Conservation (phyloP, 495 filamentous ascomycete species). For the Talaromyces stipitatus region DNA sequence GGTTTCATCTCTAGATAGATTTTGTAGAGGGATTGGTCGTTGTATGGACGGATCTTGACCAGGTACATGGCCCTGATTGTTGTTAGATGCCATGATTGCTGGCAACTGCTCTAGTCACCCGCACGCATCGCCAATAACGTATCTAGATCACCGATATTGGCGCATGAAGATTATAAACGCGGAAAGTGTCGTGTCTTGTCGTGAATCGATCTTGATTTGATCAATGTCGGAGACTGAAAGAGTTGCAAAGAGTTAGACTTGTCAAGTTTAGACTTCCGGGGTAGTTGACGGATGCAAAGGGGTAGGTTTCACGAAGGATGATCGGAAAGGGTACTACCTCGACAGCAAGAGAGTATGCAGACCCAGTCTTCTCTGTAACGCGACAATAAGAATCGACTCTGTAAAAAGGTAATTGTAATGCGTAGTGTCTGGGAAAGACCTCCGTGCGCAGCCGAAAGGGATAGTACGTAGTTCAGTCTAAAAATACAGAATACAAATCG, state of each 20-base stretch:
- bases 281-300: not conserved
- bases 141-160: constrained; percentile 9
- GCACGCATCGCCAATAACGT: constrained; percentile 33
- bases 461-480: no score
- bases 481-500: not conserved
- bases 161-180: constrained; percentile 4
- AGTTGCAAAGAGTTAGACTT: not conserved
- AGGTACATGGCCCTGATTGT: constrained; percentile 27
- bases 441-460: not conserved
- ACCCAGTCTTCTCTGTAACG: not conserved
- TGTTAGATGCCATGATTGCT: constrained; percentile 53
- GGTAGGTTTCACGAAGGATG: not conserved
- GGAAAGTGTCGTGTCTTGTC: not conserved
- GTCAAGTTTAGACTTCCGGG: not conserved
- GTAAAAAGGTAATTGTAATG: not conserved
- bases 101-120: constrained; percentile 33
- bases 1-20: constrained; percentile 59
- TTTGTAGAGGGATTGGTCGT: constrained; percentile 77
- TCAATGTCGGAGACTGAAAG: not conserved
- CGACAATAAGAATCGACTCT: not conserved
- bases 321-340: not conserved
- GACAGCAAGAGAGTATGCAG: no score
- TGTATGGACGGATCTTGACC: constrained; percentile 40
- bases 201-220: not conserved
- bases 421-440: not conserved